These are phyloP conservation scores for Myochromella boudieri DNA, from an alignment of 768 basidiomycete species.

Conservation along the genomic window DNA sequence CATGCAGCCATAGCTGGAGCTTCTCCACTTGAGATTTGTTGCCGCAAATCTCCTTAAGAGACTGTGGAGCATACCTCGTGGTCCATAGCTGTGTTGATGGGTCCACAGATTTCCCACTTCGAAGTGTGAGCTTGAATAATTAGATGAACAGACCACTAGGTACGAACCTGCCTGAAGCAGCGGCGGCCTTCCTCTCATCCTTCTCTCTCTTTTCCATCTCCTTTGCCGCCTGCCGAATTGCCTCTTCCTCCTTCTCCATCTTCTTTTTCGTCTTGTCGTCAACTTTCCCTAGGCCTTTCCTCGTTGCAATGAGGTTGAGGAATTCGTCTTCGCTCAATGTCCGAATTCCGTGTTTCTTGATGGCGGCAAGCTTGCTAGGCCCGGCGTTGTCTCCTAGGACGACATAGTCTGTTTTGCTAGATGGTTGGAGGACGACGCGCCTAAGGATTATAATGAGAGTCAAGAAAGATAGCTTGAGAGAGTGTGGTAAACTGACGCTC, in stretches of 20 bases:
- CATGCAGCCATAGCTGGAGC: constrained; percentile 80
- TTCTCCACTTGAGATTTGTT: constrained; percentile 94
- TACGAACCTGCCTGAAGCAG: constrained; percentile 13
- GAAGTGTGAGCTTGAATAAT: background rate
- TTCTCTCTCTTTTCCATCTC: constrained; percentile 79
- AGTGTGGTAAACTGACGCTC: constrained; percentile 63
- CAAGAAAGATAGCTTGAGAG: background rate
- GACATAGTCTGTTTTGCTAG: constrained; percentile 87
- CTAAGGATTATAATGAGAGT: constrained; percentile 37
- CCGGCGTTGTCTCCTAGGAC: constrained; percentile 89
- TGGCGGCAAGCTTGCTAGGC: constrained; percentile 81
- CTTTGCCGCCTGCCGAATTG: constrained; percentile 69
- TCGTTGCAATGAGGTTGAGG: constrained; percentile 74
- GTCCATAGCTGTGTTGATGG: constrained; percentile 85
- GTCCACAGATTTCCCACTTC: constrained; percentile 35
- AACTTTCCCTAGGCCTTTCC: constrained; percentile 53
- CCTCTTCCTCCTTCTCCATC: constrained; percentile 75
- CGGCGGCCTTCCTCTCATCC: constrained; percentile 40
- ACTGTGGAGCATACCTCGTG: constrained; percentile 88
- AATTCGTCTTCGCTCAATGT: constrained; percentile 89
- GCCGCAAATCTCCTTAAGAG: constrained; percentile 88
- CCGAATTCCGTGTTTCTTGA: constrained; percentile 75
- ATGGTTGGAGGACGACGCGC: constrained; percentile 84
- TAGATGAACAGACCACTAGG: background rate
- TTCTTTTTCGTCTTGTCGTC: constrained; percentile 85